Conservation (phyloP, 768 basidiomycete genomes). For the Nidularia pulvinata region DNA sequence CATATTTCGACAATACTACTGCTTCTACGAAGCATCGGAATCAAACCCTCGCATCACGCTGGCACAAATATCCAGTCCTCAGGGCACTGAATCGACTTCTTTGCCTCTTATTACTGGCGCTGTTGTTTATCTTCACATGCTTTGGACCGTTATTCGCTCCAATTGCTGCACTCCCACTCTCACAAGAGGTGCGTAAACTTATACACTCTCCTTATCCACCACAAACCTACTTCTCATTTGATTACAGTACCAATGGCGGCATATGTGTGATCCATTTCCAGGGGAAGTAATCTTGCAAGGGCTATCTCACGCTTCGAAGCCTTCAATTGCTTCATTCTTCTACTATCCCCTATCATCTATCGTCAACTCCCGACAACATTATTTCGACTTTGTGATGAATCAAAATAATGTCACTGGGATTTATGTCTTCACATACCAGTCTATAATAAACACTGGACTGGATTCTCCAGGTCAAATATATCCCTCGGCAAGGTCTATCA, state of each 20-base stretch:
- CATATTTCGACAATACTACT: neutral
- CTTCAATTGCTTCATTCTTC: slow-evolving; percentile 1
- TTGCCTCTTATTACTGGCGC: slow-evolving; percentile 1
- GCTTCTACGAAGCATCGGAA: neutral
- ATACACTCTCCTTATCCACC: neutral
- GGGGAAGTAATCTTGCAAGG: slow-evolving; percentile 10
- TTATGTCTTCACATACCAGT: neutral
- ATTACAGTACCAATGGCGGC: slow-evolving; percentile 7
- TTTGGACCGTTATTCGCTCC: slow-evolving; percentile 9
- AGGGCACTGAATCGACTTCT: neutral
- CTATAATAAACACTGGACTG: neutral
- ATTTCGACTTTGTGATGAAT: neutral
- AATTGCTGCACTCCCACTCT: slow-evolving; percentile 9
- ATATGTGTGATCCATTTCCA: slow-evolving; percentile 4
- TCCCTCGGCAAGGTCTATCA: neutral
- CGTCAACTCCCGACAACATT: neutral
- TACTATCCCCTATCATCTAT: neutral
- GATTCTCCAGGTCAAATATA: neutral
- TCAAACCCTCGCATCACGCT: neutral
- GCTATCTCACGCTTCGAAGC: neutral
- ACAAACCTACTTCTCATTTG: neutral
- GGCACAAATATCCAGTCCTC: neutral
- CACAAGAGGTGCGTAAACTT: slow-evolving; percentile 1
- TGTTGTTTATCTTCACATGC: slow-evolving; percentile 7
- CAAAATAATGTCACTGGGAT: neutral